Evolutionary conservation across 805 yeast species (phyloP).

Genomic region (Debaryomyces hansenii): DNA sequence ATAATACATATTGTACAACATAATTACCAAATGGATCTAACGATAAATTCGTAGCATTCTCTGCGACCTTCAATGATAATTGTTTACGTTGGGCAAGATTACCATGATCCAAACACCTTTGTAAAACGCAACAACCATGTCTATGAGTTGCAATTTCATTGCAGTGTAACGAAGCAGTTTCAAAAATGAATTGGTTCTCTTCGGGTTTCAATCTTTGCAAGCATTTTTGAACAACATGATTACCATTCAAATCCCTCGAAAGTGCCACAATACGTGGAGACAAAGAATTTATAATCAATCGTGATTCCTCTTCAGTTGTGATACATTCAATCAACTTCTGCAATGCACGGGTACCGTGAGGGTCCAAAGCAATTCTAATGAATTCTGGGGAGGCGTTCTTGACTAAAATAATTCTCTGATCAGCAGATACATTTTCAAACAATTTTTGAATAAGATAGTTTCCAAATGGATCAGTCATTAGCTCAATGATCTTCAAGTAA

Average conservation of each 20-base stretch:
- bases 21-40: constrained; percentile 96
- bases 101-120: constrained; percentile 92
- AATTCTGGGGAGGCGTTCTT: constrained; percentile 71
- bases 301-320: constrained; percentile 67
- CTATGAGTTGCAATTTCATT: constrained; percentile 88
- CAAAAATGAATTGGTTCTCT: constrained; percentile 87
- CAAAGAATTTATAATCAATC: constrained; percentile 58
- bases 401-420: constrained; percentile 70
- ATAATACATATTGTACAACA: constrained; percentile 88
- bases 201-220: constrained; percentile 64
- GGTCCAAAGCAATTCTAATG: constrained; percentile 80
- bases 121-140: constrained; percentile 97
- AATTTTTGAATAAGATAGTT: constrained; percentile 91
- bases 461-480: constrained; percentile 97
- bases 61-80: constrained; percentile 67
- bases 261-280: constrained; percentile 72
- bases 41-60: constrained; percentile 66
- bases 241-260: constrained; percentile 90
- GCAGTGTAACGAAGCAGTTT: constrained; percentile 74
- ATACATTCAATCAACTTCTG: constrained; percentile 90
- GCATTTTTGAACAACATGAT: constrained; percentile 94
- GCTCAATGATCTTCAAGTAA: constrained; percentile 70
- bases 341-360: constrained; percentile 94
- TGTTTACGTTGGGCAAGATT: constrained; percentile 64
- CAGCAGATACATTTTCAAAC: constrained; percentile 69